A percentile compares a stretch with the other conserved stretches of the same genome.
Conservation (phyloP, 768 basidiomycete species). For the Brasilioporus rufonigricans region DNA sequence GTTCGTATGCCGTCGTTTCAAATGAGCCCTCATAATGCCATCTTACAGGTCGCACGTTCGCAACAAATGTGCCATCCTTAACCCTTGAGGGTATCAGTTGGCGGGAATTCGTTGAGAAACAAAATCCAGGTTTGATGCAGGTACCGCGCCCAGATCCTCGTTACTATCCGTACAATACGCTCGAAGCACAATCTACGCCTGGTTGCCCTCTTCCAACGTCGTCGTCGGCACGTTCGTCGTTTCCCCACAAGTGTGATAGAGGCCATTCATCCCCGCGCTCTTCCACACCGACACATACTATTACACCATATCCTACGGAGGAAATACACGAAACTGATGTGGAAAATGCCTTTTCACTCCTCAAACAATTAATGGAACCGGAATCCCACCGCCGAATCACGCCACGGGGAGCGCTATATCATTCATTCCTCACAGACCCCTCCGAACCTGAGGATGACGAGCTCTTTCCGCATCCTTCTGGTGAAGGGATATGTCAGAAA, state of each 20-base stretch:
- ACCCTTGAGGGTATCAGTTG: slow-evolving; percentile 65
- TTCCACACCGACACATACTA: slow-evolving; percentile 14
- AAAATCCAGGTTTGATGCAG: slow-evolving; percentile 68
- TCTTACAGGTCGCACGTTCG: slow-evolving; percentile 75
- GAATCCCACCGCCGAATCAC: slow-evolving; percentile 78
- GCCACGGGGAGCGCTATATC: slow-evolving; percentile 71
- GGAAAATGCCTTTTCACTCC: slow-evolving; percentile 68
- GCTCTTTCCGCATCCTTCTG: slow-evolving; percentile 66
- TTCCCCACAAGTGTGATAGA: slow-evolving; percentile 16
- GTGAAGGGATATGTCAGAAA: slow-evolving; percentile 62
- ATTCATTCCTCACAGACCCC: slow-evolving; percentile 66
- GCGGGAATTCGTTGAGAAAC: slow-evolving; percentile 68
- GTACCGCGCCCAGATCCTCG: slow-evolving; percentile 49
- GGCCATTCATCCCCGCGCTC: slow-evolving; percentile 23
- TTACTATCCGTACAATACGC: slow-evolving; percentile 51
- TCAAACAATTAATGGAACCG: slow-evolving; percentile 69
- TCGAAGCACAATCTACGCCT: slow-evolving; percentile 26
- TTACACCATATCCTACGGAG: slow-evolving; percentile 26
- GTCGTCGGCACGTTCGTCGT: slow-evolving; percentile 32
- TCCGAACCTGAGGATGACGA: slow-evolving; percentile 57
- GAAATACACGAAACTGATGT: slow-evolving; percentile 53
- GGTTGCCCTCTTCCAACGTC: slow-evolving; percentile 31
- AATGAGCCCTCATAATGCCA: slow-evolving; percentile 2
- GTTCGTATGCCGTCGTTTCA: slow-evolving; percentile 44
- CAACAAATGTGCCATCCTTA: slow-evolving; percentile 86